Conservation (phyloP, 164 flowering plant genomes). For the Macadamia tetraphylla region DNA sequence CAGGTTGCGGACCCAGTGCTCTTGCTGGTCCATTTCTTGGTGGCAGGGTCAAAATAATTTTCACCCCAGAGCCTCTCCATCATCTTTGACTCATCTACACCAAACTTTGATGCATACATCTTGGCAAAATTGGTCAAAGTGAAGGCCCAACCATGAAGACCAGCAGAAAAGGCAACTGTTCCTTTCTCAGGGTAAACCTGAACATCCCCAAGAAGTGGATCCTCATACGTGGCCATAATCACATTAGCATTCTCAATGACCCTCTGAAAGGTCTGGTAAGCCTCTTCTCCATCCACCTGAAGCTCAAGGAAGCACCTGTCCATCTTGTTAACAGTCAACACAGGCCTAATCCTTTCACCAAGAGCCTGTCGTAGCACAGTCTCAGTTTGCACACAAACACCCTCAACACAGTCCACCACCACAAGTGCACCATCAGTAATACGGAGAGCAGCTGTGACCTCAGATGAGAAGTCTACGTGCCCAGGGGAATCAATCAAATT, state of each 20-base stretch:
- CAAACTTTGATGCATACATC: conserved; percentile 18
- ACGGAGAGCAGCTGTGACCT: conserved; percentile 16
- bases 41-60: conserved; percentile 31
- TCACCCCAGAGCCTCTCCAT: conserved; percentile 30
- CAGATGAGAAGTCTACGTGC: conserved; percentile 27
- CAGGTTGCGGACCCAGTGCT: conserved; percentile 30
- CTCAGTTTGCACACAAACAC: conserved; percentile 24
- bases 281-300: conserved; percentile 24
- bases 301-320: conserved; percentile 24
- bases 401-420: conserved; percentile 27
- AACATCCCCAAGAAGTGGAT: conserved; percentile 11
- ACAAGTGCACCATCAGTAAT: conserved; percentile 25
- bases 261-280: conserved; percentile 18
- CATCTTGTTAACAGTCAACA: conserved; percentile 22
- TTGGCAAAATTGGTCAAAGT: conserved; percentile 15
- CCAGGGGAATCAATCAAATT: conserved; percentile 34
- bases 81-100: conserved; percentile 13
- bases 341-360: conserved; percentile 17
- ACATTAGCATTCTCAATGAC: conserved; percentile 19
- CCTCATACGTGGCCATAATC: conserved; percentile 18
- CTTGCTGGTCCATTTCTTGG: conserved; percentile 32
- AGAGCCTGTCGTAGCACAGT: conserved; percentile 23
- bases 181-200: conserved; percentile 19
- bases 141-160: conserved; percentile 20
- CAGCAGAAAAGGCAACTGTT: conserved; percentile 17